Base-by-base conservation (phyloP, 164 flowering plant genomes). In the Warburgia ugandensis region DNA sequence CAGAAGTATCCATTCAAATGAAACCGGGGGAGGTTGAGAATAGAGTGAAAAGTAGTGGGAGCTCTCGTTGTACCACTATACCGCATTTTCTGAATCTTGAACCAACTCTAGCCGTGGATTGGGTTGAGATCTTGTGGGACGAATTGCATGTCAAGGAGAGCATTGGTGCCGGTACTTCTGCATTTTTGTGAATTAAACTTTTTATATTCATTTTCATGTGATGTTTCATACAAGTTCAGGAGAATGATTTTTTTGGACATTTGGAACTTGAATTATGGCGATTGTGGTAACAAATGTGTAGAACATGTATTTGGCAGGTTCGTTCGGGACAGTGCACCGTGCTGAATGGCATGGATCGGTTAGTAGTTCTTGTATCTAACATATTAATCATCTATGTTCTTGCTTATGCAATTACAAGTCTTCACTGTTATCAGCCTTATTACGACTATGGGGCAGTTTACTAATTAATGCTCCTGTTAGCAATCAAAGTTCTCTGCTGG, bases 331-430 rank as follows among this genome's bases (percentile, higher is more conserved):
- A 8, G 98, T 92, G 58, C 94, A 88, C 68, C 98, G 80, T 48
- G 95, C 96, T 67, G 98, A 92, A 69, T 92, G 98, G 98, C 88
- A 92, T 84, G 95, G 96, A 72, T 91, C 98, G 77, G 96, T 91
- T 48, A 74, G 96, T 82, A 50, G 8, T 39, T 55, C 21, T 13
- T 38, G 11, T 10, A 4, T 21, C 6, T n/a, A 54, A 10, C 10
- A 22, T 26, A 22, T 17, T 14, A 2, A 6, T 46, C 27, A 26
- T 46, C n/a, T 46, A 13, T 19, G 35, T 42, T 21, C 13, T n/a
- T 40, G 8, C 36, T 46, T 42, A 1, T 47, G 48, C 12, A 36
- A 35, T n/a, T n/a, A n/a, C n/a, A n/a, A n/a, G n/a, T n/a, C n/a
- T n/a, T n/a, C n/a, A n/a, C n/a, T n/a, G n/a, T n/a, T n/a, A n/a